phyloP scores from a whole-genome alignment of 371 early-diverging fungal genomes.

The Actinomortierella ambigua region DNA sequence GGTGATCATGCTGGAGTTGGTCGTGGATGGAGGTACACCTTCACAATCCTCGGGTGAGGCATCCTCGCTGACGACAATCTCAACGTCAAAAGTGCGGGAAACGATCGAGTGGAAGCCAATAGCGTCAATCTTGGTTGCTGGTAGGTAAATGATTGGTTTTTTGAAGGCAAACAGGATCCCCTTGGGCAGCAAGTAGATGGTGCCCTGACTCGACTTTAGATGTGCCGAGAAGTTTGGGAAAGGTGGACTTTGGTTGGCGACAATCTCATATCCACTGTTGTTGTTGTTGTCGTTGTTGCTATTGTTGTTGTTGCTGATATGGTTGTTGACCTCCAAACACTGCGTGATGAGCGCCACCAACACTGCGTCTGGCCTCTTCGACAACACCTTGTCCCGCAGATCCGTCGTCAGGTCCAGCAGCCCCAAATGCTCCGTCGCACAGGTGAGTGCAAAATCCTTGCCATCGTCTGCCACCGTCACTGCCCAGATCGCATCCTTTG shows the following conservation, averaged over 20 bases:
- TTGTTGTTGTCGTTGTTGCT: too few species aligned
- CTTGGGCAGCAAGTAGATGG: constrained; percentile 37
- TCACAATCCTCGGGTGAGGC: constrained; percentile 28
- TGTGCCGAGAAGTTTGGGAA: constrained; percentile 32
- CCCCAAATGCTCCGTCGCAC: neutral
- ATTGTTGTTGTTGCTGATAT: too few species aligned
- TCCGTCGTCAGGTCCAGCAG: too few species aligned
- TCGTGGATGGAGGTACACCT: constrained; percentile 16
- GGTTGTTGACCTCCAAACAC: too few species aligned
- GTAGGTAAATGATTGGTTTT: constrained; percentile 34
- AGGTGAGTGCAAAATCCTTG: constrained; percentile 32
- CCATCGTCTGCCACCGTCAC: constrained; percentile 39
- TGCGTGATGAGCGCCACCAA: too few species aligned
- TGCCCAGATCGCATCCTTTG: constrained; percentile 43
- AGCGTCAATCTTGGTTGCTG: constrained; percentile 21
- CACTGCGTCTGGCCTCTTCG: too few species aligned
- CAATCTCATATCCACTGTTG: constrained; percentile 6
- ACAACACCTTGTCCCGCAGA: too few species aligned
- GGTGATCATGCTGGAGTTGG: too few species aligned
- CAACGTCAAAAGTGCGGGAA: constrained; percentile 42
- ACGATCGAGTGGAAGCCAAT: constrained; percentile 31
- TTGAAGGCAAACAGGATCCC: constrained; percentile 41
- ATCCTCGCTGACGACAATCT: constrained; percentile 18
- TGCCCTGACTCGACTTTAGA: constrained; percentile 38
- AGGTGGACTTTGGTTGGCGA: constrained; percentile 26